Evolutionary conservation across 352 stramenopile genomes (phyloP), one percentile per base, ranked within the genome.

Genomic region (Phytopythium litorale): DNA sequence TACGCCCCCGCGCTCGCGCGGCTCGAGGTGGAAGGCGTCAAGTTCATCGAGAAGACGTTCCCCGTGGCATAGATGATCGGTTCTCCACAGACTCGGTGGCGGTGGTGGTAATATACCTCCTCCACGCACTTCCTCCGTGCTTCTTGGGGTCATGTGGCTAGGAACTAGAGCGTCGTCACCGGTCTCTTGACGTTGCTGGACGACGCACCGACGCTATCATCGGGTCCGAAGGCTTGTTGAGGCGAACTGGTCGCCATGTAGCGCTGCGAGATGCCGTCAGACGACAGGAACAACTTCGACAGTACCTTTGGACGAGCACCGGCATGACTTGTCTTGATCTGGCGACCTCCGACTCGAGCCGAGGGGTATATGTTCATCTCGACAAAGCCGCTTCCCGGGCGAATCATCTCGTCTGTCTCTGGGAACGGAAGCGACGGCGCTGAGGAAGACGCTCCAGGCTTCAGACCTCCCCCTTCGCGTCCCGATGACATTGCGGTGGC

Each of bases 11-110:
- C 81, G 15, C 70, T 96, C 8, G 82, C 88, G n/a, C 78, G 77
- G 5, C 76, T 97, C 9, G 87, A 97, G 64, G 87, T 82, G 1
- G 89, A 96, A 70, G 90, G 89, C 23, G 84, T 97, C 55, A 76
- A 78, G 28, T 97, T 96, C 67, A 79, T 87, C 15, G 89, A 97
- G 56, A 94, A 96, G 63, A 80, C 73, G 21, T 82, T 91, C 56
- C 49, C 75, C 43, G 65, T 81, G 19, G 33, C 63, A 15, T 66
- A 71, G 18, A 54, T 7, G 25, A 33, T 4, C 23, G 11, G 7
- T 8, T 8, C 15, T 3, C 5, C 7, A 7, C 16, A 7, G 48
- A 21, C 25, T 12, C 23, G 4, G 16, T 23, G 0, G 18, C n/a
- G 2, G 13, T 18, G 2, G n/a, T 35, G 42, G 11, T 1, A 25